phyloP scores from a whole-genome alignment of 352 stramenopile genomes.

The Globisporangium echinulatum region DNA sequence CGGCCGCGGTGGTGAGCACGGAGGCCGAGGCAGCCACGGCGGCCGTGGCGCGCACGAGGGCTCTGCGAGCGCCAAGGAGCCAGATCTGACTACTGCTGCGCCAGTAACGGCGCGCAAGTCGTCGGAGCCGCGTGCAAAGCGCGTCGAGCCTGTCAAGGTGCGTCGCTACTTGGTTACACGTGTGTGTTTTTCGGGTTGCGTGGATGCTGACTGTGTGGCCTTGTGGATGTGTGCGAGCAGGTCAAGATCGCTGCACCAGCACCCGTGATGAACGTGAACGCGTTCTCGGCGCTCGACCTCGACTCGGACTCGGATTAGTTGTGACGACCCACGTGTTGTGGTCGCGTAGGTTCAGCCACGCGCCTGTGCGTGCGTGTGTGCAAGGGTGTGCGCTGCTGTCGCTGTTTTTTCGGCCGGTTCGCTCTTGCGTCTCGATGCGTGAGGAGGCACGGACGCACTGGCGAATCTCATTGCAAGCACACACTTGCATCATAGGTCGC shows the following conservation, averaged over 20 bases:
- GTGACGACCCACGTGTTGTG: constrained; percentile 1
- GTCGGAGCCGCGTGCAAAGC: constrained; percentile 38
- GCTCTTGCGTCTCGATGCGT: no score
- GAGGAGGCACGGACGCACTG: no score
- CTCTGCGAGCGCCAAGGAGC: no score
- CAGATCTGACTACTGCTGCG: not conserved
- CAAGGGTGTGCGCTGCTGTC: no score
- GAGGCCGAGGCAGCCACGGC: constrained; percentile 20
- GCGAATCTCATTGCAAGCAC: no score
- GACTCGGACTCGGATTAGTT: constrained; percentile 75
- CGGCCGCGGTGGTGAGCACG: constrained; percentile 19
- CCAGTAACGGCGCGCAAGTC: constrained; percentile 24
- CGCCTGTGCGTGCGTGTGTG: not conserved
- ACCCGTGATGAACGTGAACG: constrained; percentile 63
- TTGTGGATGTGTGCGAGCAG: constrained; percentile 2
- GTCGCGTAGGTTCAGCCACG: constrained; percentile 1
- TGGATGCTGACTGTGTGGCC: constrained; percentile 1
- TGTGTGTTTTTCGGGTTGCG: not conserved
- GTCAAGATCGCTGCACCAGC: constrained; percentile 39
- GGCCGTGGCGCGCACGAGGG: not conserved
- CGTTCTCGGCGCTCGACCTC: constrained; percentile 39
- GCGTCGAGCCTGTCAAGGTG: constrained; percentile 35
- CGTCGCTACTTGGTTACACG: not conserved
- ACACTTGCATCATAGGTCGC: no score
- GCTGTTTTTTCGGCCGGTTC: no score